These are phyloP conservation scores for Candida tallmaniae DNA, from an alignment of 805 yeast species.

Conservation along the genomic window DNA sequence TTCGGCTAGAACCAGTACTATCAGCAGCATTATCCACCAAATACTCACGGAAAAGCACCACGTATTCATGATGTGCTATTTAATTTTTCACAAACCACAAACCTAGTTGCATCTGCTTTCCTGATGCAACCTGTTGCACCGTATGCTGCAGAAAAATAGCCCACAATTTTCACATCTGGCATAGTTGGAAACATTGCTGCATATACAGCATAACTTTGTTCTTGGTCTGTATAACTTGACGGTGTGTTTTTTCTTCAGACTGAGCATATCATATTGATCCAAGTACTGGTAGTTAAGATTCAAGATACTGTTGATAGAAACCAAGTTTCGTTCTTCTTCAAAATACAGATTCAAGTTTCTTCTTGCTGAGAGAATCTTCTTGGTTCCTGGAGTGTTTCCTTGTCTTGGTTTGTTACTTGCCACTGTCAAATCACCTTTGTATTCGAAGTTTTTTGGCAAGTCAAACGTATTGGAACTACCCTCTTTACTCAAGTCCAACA, in stretches of 20 bases:
- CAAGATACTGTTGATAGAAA: constrained; percentile 39
- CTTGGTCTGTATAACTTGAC: constrained; percentile 23
- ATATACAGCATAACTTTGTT: constrained; percentile 36
- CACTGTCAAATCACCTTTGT: constrained; percentile 19
- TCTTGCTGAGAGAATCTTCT: constrained; percentile 37
- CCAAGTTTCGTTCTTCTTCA: constrained; percentile 42
- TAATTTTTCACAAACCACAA: constrained; percentile 6
- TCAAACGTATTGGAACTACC: constrained; percentile 29
- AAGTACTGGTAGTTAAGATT: constrained; percentile 37
- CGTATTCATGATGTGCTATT: not conserved
- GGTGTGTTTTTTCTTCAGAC: constrained; percentile 14
- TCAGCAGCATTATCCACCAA: too few species aligned
- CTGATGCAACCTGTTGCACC: constrained; percentile 35
- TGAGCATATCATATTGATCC: constrained; percentile 25
- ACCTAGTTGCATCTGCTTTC: constrained; percentile 40
- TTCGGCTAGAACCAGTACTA: too few species aligned
- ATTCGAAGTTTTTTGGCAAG: constrained; percentile 37
- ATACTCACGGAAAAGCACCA: too few species aligned
- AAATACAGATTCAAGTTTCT: constrained; percentile 41
- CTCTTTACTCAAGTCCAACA: constrained; percentile 33
- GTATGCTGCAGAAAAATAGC: constrained; percentile 35
- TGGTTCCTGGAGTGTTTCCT: constrained; percentile 43
- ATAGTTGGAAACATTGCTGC: constrained; percentile 34
- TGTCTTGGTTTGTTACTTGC: constrained; percentile 20
- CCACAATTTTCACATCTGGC: constrained; percentile 39